Conservation (phyloP, 1,139 yeast species). For the Blastobotrys niveus region DNA sequence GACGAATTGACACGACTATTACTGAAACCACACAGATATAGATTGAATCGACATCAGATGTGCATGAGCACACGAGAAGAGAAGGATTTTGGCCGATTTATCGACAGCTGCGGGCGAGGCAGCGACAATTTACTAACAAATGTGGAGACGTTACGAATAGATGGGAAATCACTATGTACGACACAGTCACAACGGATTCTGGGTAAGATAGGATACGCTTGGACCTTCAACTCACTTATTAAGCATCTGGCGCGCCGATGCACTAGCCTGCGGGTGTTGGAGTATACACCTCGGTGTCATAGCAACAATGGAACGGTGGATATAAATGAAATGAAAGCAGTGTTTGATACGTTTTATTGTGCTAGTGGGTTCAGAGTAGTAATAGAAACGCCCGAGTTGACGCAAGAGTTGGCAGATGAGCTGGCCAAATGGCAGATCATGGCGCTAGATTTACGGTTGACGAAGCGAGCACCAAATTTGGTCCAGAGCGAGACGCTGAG, state of each 20-base stretch:
- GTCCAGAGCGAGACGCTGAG: neutral
- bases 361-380: neutral
- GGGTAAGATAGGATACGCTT: neutral
- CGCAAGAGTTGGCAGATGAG: neutral
- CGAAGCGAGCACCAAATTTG: neutral
- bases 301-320: neutral
- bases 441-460: neutral
- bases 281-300: neutral
- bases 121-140: neutral
- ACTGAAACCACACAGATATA: slow-evolving; percentile 3
- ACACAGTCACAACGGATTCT: neutral
- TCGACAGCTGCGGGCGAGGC: neutral
- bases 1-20: neutral
- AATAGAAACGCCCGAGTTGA: neutral
- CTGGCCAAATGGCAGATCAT: neutral
- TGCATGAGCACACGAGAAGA: neutral
- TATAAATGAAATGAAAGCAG: neutral
- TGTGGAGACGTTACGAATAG: slow-evolving; percentile 10
- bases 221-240: neutral
- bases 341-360: neutral
- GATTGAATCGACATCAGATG: neutral
- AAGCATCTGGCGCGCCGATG: neutral
- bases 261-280: slow-evolving; percentile 6
- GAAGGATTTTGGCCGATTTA: neutral
- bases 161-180: neutral